Percentiles rank a stretch among this genome's conserved stretches.
Evolutionary conservation across 768 basidiomycete genomes (phyloP).

Genomic region (Pisolithus sp.): DNA sequence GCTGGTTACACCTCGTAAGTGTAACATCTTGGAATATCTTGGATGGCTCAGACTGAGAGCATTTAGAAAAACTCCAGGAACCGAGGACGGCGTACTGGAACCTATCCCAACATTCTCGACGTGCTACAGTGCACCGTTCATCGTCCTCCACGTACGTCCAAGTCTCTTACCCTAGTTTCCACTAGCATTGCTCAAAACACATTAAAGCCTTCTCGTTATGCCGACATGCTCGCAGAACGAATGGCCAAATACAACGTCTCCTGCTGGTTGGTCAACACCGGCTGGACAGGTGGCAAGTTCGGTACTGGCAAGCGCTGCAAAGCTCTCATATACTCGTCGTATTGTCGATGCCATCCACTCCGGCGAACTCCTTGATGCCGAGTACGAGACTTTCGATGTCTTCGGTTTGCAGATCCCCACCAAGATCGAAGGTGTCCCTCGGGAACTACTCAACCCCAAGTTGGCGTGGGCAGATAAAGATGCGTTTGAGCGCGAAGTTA

Average conservation of each 20-base stretch:
- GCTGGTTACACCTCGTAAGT: slow-evolving; percentile 90
- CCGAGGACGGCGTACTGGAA: slow-evolving; percentile 95
- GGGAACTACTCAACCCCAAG: slow-evolving; percentile 83
- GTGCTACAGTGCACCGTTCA: slow-evolving; percentile 99
- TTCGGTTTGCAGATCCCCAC: slow-evolving; percentile 88
- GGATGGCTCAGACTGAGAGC: slow-evolving; percentile 4
- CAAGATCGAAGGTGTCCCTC: slow-evolving; percentile 75
- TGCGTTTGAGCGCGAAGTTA: slow-evolving; percentile 82
- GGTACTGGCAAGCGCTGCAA: slow-evolving; percentile 93
- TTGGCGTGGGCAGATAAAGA: slow-evolving; percentile 86
- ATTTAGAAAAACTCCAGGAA: slow-evolving; percentile 91
- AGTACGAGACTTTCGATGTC: slow-evolving; percentile 76
- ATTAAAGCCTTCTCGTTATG: slow-evolving; percentile 82
- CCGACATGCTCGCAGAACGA: slow-evolving; percentile 91
- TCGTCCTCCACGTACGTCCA: slow-evolving; percentile 78
- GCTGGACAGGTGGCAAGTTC: slow-evolving; percentile 92
- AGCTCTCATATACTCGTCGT: slow-evolving; percentile 88
- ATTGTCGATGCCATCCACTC: slow-evolving; percentile 98
- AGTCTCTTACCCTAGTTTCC: neutral
- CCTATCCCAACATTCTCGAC: slow-evolving; percentile 99
- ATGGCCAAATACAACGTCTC: slow-evolving; percentile 86
- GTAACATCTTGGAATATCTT: neutral
- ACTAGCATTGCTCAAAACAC: neutral
- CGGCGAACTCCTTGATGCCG: slow-evolving; percentile 80
- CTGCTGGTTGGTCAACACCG: slow-evolving; percentile 99